Conservation (phyloP, 1,139 yeast species). For the Pichia sp. region DNA sequence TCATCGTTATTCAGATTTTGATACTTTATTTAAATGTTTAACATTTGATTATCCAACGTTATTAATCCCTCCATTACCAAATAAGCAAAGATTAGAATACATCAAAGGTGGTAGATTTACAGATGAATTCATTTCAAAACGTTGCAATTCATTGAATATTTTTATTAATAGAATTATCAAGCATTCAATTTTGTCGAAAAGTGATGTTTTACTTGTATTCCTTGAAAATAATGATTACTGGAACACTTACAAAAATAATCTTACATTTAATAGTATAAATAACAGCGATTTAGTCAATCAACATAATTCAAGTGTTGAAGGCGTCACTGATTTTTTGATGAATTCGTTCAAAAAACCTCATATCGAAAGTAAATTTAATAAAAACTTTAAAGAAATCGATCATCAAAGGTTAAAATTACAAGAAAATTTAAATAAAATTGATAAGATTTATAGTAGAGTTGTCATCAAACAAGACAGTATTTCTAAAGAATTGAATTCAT, state of each 20-base stretch:
- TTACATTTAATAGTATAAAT: slow-evolving; percentile 26
- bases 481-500: slow-evolving; percentile 63
- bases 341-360: slow-evolving; percentile 72
- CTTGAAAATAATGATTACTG: slow-evolving; percentile 71
- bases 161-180: slow-evolving; percentile 66
- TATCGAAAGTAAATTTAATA: slow-evolving; percentile 62
- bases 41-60: slow-evolving; percentile 75
- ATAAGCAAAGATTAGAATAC: slow-evolving; percentile 84
- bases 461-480: slow-evolving; percentile 69
- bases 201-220: slow-evolving; percentile 69
- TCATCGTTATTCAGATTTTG: slow-evolving; percentile 43
- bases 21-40: slow-evolving; percentile 68
- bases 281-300: slow-evolving; percentile 3
- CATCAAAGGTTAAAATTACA: slow-evolving; percentile 79
- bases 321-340: slow-evolving; percentile 79
- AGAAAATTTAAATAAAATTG: slow-evolving; percentile 73
- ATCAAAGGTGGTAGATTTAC: slow-evolving; percentile 74
- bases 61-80: slow-evolving; percentile 90
- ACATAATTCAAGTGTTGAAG: slow-evolving; percentile 37
- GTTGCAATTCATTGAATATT: slow-evolving; percentile 78
- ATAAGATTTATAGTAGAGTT: slow-evolving; percentile 67
- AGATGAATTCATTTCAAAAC: slow-evolving; percentile 63
- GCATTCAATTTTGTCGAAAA: slow-evolving; percentile 67
- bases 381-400: slow-evolving; percentile 77
- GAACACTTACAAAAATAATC: slow-evolving; percentile 67